phyloP scores from a whole-genome alignment of 169 alveolate species.

The Blepharisma undulans region DNA sequence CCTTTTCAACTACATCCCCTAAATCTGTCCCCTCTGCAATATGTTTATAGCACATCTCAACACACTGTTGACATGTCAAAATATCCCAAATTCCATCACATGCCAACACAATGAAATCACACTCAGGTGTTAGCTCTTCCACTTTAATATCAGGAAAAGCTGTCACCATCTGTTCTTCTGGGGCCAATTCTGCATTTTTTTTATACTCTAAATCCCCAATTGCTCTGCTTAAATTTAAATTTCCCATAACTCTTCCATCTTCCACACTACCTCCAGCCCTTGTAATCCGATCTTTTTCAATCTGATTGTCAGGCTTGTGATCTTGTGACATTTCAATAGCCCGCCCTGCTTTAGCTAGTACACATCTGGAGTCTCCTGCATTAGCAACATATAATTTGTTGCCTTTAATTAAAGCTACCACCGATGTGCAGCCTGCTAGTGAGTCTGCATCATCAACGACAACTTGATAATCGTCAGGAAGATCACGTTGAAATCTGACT shows the following conservation, averaged over 20 bases:
- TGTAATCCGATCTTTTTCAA: conserved; percentile 79
- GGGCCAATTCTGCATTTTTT: conserved; percentile 47
- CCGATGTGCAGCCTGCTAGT: conserved; percentile 83
- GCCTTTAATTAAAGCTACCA: conserved; percentile 64
- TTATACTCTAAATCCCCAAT: conserved; percentile 86
- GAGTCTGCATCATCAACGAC: background rate
- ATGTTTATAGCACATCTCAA: conserved; percentile 45
- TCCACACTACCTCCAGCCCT: conserved; percentile 87
- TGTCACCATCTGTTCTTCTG: conserved; percentile 69
- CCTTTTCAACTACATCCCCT: conserved; percentile 67
- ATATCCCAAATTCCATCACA: conserved; percentile 91
- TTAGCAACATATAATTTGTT: conserved; percentile 75
- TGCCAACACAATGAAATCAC: conserved; percentile 80
- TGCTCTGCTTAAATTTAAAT: conserved; percentile 76
- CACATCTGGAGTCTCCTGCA: conserved; percentile 91
- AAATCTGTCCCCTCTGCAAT: conserved; percentile 34
- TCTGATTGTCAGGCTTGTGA: conserved; percentile 88
- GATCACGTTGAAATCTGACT: conserved; percentile 17
- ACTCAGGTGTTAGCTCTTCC: conserved; percentile 44
- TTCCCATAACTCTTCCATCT: conserved; percentile 82
- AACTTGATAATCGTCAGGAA: background rate
- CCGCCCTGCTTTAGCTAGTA: conserved; percentile 58
- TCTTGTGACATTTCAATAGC: conserved; percentile 73
- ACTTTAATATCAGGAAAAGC: conserved; percentile 80
- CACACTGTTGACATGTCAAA: conserved; percentile 64